These are phyloP conservation scores for Pseudocercospora vitis DNA, from an alignment of 2,329 filamentous ascomycete species.

Conservation along the genomic window DNA sequence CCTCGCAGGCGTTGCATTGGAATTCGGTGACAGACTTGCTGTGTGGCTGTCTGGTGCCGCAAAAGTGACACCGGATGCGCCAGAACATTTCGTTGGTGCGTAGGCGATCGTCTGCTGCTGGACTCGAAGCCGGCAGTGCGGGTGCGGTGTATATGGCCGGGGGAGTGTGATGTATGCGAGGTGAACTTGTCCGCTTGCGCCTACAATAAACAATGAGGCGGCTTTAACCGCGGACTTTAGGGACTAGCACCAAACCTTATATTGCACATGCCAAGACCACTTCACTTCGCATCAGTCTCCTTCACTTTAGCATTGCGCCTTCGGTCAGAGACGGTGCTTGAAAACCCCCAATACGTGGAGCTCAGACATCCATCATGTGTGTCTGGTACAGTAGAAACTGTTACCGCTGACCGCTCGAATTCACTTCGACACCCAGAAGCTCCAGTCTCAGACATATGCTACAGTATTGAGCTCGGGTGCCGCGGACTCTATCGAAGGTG, in stretches of 20 bases:
- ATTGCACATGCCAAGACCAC: neutral
- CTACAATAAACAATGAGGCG: neutral
- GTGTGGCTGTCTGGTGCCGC: slow-evolving; percentile 65
- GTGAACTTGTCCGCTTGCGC: neutral
- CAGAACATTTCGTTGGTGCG: slow-evolving; percentile 26
- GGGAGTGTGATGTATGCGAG: neutral
- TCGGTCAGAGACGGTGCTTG: too few species aligned
- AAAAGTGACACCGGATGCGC: slow-evolving; percentile 71
- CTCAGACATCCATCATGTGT: too few species aligned
- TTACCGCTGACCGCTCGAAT: too few species aligned
- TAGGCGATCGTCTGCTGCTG: neutral
- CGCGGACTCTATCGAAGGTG: too few species aligned
- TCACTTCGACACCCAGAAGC: too few species aligned
- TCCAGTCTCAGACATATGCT: too few species aligned
- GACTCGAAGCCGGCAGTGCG: neutral
- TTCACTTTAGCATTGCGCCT: neutral
- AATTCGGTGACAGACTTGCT: slow-evolving; percentile 66
- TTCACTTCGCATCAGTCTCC: neutral
- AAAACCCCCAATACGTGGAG: too few species aligned
- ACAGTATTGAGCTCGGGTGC: too few species aligned
- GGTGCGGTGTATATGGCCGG: neutral
- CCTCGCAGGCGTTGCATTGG: slow-evolving; percentile 75
- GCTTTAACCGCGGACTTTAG: neutral
- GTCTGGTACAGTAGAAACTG: too few species aligned
- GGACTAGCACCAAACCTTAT: neutral